Evolutionary conservation across 441 rosid species (phyloP).

Genomic region (Adansonia gregorii): DNA sequence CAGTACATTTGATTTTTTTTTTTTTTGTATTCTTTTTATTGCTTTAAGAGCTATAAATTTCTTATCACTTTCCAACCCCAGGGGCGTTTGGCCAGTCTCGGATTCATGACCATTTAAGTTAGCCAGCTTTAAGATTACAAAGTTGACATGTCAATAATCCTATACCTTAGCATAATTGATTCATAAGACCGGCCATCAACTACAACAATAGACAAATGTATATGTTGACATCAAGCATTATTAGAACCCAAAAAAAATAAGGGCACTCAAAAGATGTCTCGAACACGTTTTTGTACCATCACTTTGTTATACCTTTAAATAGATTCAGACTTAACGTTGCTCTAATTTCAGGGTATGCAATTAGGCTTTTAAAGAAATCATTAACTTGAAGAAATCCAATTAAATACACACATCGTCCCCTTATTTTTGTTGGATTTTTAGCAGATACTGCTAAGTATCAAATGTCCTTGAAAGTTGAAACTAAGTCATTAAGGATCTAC

Average conservation of each 20-base stretch:
- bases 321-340: constrained; percentile 1
- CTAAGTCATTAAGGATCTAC: neutral
- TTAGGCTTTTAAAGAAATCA: neutral
- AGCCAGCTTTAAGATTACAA: neutral
- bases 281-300: neutral
- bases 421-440: too few relatives aligned
- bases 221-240: neutral
- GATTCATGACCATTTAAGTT: neutral
- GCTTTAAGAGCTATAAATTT: neutral
- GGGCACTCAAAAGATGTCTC: neutral
- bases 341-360: neutral
- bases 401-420: neutral
- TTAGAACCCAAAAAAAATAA: neutral
- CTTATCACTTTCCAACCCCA: neutral
- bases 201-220: constrained; percentile 1
- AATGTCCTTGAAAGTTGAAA: too few relatives aligned
- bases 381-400: neutral
- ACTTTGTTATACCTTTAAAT: constrained; percentile 9
- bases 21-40: neutral
- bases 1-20: neutral
- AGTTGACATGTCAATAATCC: constrained; percentile 8
- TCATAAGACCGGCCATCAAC: neutral
- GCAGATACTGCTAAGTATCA: too few relatives aligned
- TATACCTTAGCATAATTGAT: constrained; percentile 19
- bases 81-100: neutral